Conservation (phyloP, 257 asterid species). For the Nicotiana tomentosiformis region DNA sequence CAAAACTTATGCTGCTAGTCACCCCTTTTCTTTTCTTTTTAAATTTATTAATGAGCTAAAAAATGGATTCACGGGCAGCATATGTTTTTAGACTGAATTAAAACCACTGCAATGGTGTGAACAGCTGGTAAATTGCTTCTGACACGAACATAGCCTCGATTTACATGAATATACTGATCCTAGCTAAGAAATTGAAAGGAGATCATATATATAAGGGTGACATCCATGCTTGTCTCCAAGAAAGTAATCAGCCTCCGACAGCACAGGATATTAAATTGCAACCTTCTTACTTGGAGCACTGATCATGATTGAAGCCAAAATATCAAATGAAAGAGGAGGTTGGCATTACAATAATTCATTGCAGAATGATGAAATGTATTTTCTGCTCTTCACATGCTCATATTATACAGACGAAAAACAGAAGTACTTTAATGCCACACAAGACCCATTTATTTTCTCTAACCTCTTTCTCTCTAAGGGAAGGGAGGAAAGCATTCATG, state of each 20-base stretch:
- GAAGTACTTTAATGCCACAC: background rate
- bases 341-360: background rate
- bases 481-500: background rate
- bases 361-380: background rate
- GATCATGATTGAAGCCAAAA: background rate
- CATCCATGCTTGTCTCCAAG: conserved; percentile 6
- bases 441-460: background rate
- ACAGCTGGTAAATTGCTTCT: background rate
- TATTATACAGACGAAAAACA: background rate
- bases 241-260: background rate
- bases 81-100: background rate
- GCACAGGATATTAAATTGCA: background rate
- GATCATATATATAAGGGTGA: background rate
- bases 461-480: background rate
- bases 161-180: background rate
- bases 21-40: background rate
- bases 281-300: conserved; percentile 1
- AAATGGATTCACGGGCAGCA: background rate
- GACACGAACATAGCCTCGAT: background rate
- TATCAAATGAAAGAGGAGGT: background rate
- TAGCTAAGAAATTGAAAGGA: background rate
- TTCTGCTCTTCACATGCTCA: background rate
- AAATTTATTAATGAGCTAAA: background rate
- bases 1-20: background rate
- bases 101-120: background rate